These are phyloP conservation scores for Oleoguttula mirabilis DNA, from an alignment of 495 filamentous ascomycete species.

Conservation along the genomic window DNA sequence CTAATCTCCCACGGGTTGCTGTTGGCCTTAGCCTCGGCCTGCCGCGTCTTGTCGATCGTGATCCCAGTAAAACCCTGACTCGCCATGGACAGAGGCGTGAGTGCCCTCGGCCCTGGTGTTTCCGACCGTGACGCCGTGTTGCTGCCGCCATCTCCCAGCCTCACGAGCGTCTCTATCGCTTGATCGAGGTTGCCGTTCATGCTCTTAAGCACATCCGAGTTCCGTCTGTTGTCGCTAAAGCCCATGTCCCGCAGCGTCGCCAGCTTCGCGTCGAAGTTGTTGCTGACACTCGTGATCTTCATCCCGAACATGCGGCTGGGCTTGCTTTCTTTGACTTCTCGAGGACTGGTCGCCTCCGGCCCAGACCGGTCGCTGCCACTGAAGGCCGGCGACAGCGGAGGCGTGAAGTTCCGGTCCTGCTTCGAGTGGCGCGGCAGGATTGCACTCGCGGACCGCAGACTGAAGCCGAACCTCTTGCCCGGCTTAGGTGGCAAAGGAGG, in stretches of 20 bases:
- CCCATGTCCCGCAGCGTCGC: constrained; percentile 79
- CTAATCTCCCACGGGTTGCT: constrained; percentile 18
- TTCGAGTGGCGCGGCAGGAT: constrained; percentile 5
- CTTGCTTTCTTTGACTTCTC: constrained; percentile 33
- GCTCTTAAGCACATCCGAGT: constrained; percentile 63
- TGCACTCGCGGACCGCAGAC: constrained; percentile 58
- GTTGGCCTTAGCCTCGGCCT: constrained; percentile 2
- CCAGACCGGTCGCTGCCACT: constrained; percentile 22
- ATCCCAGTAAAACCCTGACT: constrained; percentile 17
- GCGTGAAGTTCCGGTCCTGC: constrained; percentile 15
- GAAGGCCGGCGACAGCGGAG: constrained; percentile 25
- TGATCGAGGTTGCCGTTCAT: constrained; percentile 73
- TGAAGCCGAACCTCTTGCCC: constrained; percentile 61
- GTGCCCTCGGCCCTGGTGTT: constrained; percentile 9
- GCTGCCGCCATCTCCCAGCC: constrained; percentile 57
- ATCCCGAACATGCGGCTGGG: constrained; percentile 56
- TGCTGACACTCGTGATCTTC: constrained; percentile 45
- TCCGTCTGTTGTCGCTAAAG: constrained; percentile 72
- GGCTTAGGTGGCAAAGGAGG: constrained; percentile 81
- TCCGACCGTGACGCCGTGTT: constrained; percentile 19
- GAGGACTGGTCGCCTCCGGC: constrained; percentile 8
- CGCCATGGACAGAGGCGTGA: constrained; percentile 14
- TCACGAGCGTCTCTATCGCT: constrained; percentile 67
- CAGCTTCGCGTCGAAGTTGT: constrained; percentile 56
- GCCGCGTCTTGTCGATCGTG: constrained; percentile 19